phyloP scores from a whole-genome alignment of 352 stramenopile genomes.

The Phytophthora rubi region DNA sequence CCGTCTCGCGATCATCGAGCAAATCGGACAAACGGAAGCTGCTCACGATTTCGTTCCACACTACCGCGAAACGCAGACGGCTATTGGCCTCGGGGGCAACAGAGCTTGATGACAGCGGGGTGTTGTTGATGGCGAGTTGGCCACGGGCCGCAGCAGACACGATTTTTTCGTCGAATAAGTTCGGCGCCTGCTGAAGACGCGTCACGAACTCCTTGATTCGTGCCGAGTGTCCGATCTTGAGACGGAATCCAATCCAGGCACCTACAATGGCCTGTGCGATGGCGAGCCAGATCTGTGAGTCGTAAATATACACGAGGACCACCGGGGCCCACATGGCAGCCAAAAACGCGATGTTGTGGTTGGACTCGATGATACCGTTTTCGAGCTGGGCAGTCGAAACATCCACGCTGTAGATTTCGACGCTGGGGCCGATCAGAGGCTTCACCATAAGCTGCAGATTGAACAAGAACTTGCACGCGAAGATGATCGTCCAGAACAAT shows the following conservation, averaged over 20 bases:
- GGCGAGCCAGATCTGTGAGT: slow-evolving; percentile 88
- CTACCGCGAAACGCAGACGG: slow-evolving; percentile 83
- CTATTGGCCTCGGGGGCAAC: slow-evolving; percentile 75
- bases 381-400: slow-evolving; percentile 45
- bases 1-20: slow-evolving; percentile 86
- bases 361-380: slow-evolving; percentile 68
- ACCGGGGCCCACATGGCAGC: slow-evolving; percentile 79
- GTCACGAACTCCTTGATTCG: slow-evolving; percentile 80
- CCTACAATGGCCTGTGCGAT: slow-evolving; percentile 85
- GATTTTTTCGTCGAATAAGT: slow-evolving; percentile 81
- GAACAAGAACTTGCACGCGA: slow-evolving; percentile 96
- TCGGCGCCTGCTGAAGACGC: slow-evolving; percentile 65
- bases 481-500: slow-evolving; percentile 83
- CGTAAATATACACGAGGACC: slow-evolving; percentile 88
- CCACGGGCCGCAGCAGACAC: slow-evolving; percentile 74
- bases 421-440: slow-evolving; percentile 95
- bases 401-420: slow-evolving; percentile 93
- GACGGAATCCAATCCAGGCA: slow-evolving; percentile 73
- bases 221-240: slow-evolving; percentile 85
- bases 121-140: slow-evolving; percentile 69
- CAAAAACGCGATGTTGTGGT: slow-evolving; percentile 87
- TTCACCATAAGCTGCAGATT: slow-evolving; percentile 98
- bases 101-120: slow-evolving; percentile 60
- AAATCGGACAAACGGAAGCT: slow-evolving; percentile 89
- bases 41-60: slow-evolving; percentile 92